phyloP scores from a whole-genome alignment of 768 basidiomycete species.

The button mushroom (Agaricus bisporus) region DNA sequence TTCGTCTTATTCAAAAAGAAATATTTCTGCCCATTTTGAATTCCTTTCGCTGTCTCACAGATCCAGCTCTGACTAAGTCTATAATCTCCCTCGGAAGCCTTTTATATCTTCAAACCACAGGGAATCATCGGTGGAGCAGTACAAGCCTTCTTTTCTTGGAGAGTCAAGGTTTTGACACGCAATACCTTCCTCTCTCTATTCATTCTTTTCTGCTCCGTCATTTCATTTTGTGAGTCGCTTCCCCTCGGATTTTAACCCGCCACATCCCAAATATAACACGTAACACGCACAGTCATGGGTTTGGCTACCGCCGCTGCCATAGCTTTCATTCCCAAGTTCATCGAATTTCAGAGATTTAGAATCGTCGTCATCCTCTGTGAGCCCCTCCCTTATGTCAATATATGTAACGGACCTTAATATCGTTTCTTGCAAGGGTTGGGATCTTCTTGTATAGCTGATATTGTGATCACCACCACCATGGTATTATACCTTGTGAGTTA shows the following conservation, averaged over 20 bases:
- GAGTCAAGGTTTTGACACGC: slow-evolving; percentile 13
- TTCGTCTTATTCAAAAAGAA: slow-evolving; percentile 1
- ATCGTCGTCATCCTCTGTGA: slow-evolving; percentile 10
- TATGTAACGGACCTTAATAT: not conserved
- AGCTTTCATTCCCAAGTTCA: slow-evolving; percentile 11
- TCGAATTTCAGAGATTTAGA: slow-evolving; percentile 15
- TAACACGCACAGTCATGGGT: slow-evolving; percentile 10
- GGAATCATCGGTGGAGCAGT: slow-evolving; percentile 13
- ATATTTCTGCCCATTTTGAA: not conserved
- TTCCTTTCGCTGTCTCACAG: not conserved
- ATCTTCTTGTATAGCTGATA: slow-evolving; percentile 12
- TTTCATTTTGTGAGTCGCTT: slow-evolving; percentile 11
- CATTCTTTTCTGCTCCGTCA: slow-evolving; percentile 7
- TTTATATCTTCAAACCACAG: slow-evolving; percentile 1
- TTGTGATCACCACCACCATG: slow-evolving; percentile 14
- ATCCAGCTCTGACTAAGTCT: slow-evolving; percentile 12
- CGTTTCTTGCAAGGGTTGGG: slow-evolving; percentile 4
- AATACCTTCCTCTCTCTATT: slow-evolving; percentile 7
- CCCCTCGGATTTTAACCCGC: not conserved
- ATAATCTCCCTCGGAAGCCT: not conserved
- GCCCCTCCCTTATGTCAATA: not conserved
- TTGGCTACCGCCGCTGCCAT: slow-evolving; percentile 11
- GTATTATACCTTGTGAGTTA: slow-evolving; percentile 12
- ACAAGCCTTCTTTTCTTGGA: slow-evolving; percentile 15
- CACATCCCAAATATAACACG: not conserved